Evolutionary conservation across 768 basidiomycete species (phyloP).

Genomic region (Gymnopilus junonius): DNA sequence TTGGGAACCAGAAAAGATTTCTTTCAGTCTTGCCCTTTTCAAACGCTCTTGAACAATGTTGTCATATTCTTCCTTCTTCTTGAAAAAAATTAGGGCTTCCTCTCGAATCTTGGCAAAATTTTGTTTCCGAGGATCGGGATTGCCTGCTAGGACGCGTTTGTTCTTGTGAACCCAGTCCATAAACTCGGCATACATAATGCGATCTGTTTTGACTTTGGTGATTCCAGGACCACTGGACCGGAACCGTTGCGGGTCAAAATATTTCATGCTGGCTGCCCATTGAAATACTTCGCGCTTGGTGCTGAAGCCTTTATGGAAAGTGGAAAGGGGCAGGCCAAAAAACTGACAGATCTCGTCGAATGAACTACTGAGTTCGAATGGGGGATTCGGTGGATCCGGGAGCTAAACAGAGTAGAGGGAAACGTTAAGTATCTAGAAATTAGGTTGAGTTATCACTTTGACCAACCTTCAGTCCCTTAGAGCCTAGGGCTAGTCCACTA

Average conservation of each 20-base stretch:
- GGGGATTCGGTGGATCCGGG: constrained; percentile 45
- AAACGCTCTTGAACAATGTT: constrained; percentile 32
- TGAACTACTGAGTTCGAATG: constrained; percentile 53
- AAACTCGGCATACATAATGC: constrained; percentile 66
- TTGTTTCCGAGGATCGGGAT: constrained; percentile 18
- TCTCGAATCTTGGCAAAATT: constrained; percentile 32
- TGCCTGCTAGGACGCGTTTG: background rate
- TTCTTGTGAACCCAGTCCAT: constrained; percentile 46
- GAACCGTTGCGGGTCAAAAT: constrained; percentile 51
- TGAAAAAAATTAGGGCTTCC: constrained; percentile 56
- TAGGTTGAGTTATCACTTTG: background rate
- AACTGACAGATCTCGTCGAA: constrained; percentile 57
- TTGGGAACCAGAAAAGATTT: constrained; percentile 49
- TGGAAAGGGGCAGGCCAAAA: constrained; percentile 57
- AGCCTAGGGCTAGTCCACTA: constrained; percentile 52
- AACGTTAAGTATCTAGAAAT: background rate
- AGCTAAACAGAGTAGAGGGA: constrained; percentile 27
- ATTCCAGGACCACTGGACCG: constrained; percentile 37
- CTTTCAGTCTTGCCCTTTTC: constrained; percentile 40
- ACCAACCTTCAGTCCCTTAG: constrained; percentile 61
- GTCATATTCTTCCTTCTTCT: constrained; percentile 54
- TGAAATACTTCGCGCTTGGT: constrained; percentile 58
- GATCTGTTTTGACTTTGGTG: constrained; percentile 47
- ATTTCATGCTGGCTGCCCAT: constrained; percentile 59
- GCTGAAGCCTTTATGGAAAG: constrained; percentile 56